These are phyloP conservation scores for Cystobasidium ongulense DNA, from an alignment of 768 basidiomycete genomes.

Conservation along the genomic window DNA sequence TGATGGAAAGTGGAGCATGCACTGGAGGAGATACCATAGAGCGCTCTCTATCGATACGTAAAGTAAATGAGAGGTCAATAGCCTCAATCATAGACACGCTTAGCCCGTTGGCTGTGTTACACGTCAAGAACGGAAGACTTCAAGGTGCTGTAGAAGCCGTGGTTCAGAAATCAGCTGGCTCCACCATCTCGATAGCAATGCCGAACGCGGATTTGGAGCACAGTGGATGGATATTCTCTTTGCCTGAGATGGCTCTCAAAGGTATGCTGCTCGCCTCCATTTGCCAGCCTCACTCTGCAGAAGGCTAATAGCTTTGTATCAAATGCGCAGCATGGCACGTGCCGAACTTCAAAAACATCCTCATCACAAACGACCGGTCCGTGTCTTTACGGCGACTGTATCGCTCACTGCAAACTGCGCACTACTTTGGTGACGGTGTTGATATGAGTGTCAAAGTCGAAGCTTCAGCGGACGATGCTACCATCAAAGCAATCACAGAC, in stretches of 20 bases:
- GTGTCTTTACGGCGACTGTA: slow-evolving; percentile 62
- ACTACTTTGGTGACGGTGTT: slow-evolving; percentile 63
- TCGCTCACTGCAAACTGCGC: slow-evolving; percentile 53
- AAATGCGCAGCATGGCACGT: slow-evolving; percentile 59
- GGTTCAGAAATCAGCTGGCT: neutral
- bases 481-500: neutral
- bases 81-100: neutral
- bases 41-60: neutral
- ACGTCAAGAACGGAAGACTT: neutral
- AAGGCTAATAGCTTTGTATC: neutral
- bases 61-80: neutral
- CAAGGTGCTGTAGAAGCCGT: neutral
- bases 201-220: slow-evolving; percentile 49
- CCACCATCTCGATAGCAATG: slow-evolving; percentile 33
- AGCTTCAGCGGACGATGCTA: slow-evolving; percentile 60
- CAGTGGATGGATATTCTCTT: slow-evolving; percentile 58
- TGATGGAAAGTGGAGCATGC: neutral
- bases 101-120: neutral
- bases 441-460: slow-evolving; percentile 66
- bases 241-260: slow-evolving; percentile 55
- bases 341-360: slow-evolving; percentile 59
- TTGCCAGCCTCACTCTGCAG: neutral
- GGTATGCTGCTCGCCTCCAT: slow-evolving; percentile 47
- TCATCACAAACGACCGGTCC: slow-evolving; percentile 71
- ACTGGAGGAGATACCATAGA: neutral